These are phyloP conservation scores for Allium fistulosum DNA, from an alignment of 106 monocot species.

Conservation along the genomic window DNA sequence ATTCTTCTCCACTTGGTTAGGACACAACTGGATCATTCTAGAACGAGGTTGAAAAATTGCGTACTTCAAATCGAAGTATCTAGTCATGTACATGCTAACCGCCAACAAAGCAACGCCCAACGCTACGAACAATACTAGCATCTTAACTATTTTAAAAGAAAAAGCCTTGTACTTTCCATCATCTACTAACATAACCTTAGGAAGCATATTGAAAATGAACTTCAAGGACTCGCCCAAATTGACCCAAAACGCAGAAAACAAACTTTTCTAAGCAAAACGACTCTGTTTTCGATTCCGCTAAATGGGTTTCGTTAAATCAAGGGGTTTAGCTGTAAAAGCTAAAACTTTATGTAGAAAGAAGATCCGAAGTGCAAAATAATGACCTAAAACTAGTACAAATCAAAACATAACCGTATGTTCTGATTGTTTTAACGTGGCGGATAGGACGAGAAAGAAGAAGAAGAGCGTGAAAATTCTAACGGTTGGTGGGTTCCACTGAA, in stretches of 20 bases:
- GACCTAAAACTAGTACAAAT: neutral
- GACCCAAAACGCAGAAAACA: no score
- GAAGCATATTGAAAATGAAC: neutral
- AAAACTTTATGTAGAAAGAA: neutral
- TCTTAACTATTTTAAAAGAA: neutral
- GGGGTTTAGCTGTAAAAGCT: neutral
- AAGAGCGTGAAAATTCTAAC: neutral
- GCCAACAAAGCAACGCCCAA: neutral
- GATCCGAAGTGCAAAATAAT: neutral
- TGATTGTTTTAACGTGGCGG: neutral
- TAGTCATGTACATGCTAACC: neutral
- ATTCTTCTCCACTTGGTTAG: neutral
- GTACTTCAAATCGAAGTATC: neutral
- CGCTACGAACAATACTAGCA: neutral
- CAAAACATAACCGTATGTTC: neutral
- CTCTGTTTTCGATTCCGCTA: neutral
- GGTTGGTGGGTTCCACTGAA: neutral
- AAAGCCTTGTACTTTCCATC: neutral
- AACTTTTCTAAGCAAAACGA: no score
- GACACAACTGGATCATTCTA: conserved; percentile 3
- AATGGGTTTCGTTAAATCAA: neutral
- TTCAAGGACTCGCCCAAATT: neutral
- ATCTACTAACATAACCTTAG: neutral
- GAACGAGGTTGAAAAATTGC: neutral
- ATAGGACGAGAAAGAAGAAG: neutral